Base-by-base conservation (phyloP, 2,329 filamentous ascomycete species). In the Camptophora hylomeconis region DNA sequence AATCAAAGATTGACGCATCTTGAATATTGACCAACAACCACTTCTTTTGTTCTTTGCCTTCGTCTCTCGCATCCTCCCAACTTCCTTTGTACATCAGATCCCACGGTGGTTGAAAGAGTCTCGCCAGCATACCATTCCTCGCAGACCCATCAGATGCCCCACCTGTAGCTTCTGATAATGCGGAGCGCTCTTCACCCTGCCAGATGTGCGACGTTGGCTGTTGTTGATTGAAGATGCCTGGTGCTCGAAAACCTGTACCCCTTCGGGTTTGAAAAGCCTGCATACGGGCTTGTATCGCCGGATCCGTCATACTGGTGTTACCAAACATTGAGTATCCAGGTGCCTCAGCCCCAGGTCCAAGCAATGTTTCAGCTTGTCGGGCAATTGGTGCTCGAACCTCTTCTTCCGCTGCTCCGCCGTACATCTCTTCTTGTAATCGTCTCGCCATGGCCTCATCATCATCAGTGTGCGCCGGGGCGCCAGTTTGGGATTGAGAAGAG, bases 21-120 rank as follows among this genome's bases (percentile, higher is more conserved):
- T 98, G 89, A 10, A 98, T 75, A 51, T 98, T 95, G 38, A 94
- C 83, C 43, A 98, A 57, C 26, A 98, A 70, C 89, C 89, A 98
- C 54, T 92, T 94, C 61, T 83, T 75, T 16, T 76, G 68, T 24
- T 84, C 80, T 51, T 89, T 92, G 36, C 87, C 89, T 44, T 84
- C 67, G 10, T 86, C 72, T 30, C 89, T 73, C 9, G 83, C 89
- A 33, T 77, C 69, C 40, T 93, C 82, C 75, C 82, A 93, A n/a
- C 72, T 61, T 17, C 82, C 55, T 18, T 72, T 71, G 13, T 72
- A 74, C 62, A 98, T 94, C 23, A 98, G 60, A 20, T 94, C 83
- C 52, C 86, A 89, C 0, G 89, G 89, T 2, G 89, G 89, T 20
- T 86, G 72, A 56, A 92, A 98, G 37, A 98, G 71, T 50, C 95